Evolutionary conservation across 1,284 basidiomycete species (phyloP).

Genomic region (Agaricales sp.): DNA sequence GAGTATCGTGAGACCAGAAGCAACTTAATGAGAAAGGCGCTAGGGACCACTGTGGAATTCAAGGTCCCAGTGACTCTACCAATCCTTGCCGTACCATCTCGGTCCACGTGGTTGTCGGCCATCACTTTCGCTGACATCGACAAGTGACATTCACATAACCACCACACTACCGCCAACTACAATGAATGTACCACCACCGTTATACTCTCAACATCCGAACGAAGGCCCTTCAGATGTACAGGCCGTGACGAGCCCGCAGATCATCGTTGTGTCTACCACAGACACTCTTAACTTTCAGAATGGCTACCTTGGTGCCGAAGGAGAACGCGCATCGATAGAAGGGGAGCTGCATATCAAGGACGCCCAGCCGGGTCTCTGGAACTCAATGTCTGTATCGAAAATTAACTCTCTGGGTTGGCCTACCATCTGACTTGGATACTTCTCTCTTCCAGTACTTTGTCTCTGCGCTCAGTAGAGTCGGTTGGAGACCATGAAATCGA

Average conservation of each 20-base stretch:
- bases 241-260: constrained; percentile 30
- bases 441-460: constrained; percentile 40
- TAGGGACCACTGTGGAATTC: too few relatives aligned
- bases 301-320: constrained; percentile 69
- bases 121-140: too few relatives aligned
- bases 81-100: too few relatives aligned
- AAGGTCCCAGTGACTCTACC: too few relatives aligned
- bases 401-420: constrained; percentile 1
- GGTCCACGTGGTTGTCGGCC: too few relatives aligned
- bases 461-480: constrained; percentile 55
- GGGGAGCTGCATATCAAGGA: constrained; percentile 77
- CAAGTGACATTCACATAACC: too few relatives aligned
- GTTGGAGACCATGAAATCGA: constrained; percentile 54
- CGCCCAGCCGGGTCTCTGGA: constrained; percentile 13
- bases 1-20: too few relatives aligned
- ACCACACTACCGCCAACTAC: too few relatives aligned
- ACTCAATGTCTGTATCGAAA: not conserved
- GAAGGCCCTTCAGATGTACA: not conserved
- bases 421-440: constrained; percentile 9
- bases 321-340: constrained; percentile 69
- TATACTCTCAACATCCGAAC: constrained; percentile 20
- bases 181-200: not conserved
- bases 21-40: too few relatives aligned
- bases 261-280: constrained; percentile 56
- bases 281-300: constrained; percentile 68